Evolutionary conservation across 805 yeast species (phyloP).

Genomic region (Ogataea paraovalis): DNA sequence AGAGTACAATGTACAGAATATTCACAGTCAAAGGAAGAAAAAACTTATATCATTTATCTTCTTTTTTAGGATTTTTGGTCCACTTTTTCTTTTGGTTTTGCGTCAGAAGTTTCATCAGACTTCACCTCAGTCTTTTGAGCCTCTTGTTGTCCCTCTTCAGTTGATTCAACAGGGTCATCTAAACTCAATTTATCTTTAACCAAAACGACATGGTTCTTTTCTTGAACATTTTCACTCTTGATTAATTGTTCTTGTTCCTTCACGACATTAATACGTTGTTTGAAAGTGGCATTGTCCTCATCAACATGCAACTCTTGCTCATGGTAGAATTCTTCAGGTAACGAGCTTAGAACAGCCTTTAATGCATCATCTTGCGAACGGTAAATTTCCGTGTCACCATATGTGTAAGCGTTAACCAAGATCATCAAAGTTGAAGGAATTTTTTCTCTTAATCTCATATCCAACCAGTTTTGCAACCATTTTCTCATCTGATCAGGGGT

Average conservation of each 20-base stretch:
- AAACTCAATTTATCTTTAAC: slow-evolving; percentile 60
- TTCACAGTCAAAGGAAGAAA: neutral
- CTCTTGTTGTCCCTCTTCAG: slow-evolving; percentile 2
- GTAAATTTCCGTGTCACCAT: slow-evolving; percentile 65
- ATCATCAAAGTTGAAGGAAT: slow-evolving; percentile 88
- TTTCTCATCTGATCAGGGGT: slow-evolving; percentile 74
- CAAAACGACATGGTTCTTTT: slow-evolving; percentile 53
- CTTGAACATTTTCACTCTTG: slow-evolving; percentile 86
- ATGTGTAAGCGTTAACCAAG: slow-evolving; percentile 82
- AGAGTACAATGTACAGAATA: neutral
- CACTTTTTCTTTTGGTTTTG: neutral
- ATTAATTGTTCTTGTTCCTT: slow-evolving; percentile 81
- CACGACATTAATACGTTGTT: slow-evolving; percentile 66
- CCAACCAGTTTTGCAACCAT: slow-evolving; percentile 80
- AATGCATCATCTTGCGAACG: slow-evolving; percentile 69
- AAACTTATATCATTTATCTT: neutral
- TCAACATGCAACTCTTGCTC: slow-evolving; percentile 88
- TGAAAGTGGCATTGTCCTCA: slow-evolving; percentile 58
- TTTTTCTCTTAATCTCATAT: slow-evolving; percentile 76
- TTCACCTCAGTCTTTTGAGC: slow-evolving; percentile 1
- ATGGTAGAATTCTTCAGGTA: slow-evolving; percentile 94
- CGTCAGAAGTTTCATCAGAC: neutral
- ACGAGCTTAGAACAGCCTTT: slow-evolving; percentile 78
- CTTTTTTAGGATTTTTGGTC: neutral
- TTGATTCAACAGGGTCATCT: slow-evolving; percentile 32